A percentile compares a stretch with the other conserved stretches of the same genome.
phyloP scores from a whole-genome alignment of 495 filamentous ascomycete species.

The Penicillium turbatum region DNA sequence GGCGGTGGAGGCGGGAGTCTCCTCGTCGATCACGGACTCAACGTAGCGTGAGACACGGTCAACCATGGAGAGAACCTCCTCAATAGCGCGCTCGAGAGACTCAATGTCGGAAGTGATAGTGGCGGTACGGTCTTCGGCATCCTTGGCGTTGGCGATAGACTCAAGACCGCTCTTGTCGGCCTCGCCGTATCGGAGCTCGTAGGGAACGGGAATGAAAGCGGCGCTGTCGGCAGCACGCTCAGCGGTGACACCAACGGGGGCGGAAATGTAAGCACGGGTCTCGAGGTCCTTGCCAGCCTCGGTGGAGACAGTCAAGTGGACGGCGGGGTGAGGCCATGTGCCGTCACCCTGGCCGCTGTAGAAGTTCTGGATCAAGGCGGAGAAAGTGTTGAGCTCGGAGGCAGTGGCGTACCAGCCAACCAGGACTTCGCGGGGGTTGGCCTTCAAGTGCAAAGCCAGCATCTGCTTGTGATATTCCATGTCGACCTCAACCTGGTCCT shows the following conservation, averaged over 20 bases:
- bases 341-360: slow-evolving; percentile 95
- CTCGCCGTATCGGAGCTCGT: slow-evolving; percentile 86
- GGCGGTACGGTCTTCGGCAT: slow-evolving; percentile 66
- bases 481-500: slow-evolving; percentile 98
- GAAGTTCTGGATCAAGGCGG: slow-evolving; percentile 98
- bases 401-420: slow-evolving; percentile 98
- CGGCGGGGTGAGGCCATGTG: slow-evolving; percentile 91
- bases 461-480: slow-evolving; percentile 99
- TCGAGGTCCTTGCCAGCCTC: slow-evolving; percentile 78
- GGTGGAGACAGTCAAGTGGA: slow-evolving; percentile 91
- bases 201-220: slow-evolving; percentile 91
- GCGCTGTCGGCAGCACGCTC: slow-evolving; percentile 93
- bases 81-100: slow-evolving; percentile 73
- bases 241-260: slow-evolving; percentile 88
- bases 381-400: slow-evolving; percentile 94
- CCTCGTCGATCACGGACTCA: slow-evolving; percentile 69
- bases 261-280: slow-evolving; percentile 86
- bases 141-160: slow-evolving; percentile 75
- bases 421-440: slow-evolving; percentile 87
- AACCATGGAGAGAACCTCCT: slow-evolving; percentile 80
- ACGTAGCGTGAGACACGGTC: slow-evolving; percentile 90
- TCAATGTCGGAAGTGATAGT: slow-evolving; percentile 81
- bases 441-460: slow-evolving; percentile 88
- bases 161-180: slow-evolving; percentile 90
- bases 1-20: slow-evolving; percentile 68